Evolutionary conservation across 2,329 filamentous ascomycete genomes (phyloP), one percentile per base, ranked within the genome.

Genomic region (Sporothrix inflata): DNA sequence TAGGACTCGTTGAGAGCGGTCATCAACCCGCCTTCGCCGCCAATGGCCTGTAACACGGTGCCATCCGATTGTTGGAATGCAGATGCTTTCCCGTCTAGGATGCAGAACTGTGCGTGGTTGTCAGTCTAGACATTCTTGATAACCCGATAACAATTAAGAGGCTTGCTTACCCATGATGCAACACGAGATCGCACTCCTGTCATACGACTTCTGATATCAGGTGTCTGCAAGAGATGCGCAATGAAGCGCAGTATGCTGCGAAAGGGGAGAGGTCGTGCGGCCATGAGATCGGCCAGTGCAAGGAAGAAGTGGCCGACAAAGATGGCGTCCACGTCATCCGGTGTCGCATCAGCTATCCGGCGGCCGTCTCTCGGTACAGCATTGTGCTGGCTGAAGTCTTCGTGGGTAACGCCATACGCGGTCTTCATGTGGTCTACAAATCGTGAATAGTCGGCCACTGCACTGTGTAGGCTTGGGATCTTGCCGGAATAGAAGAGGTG

Each of bases 251-350:
- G n/a, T 3, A 69, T 69, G 21, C 38, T 21, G 7, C 66, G 49
- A 30, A 69, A 69, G 5, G 66, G 27, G 3, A 12, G 8, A 6
- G 30, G 34, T 1, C 66, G 19, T 7, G 49, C 30, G 12, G 66
- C 30, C 66, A 69, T 69, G 11, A 69, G 66, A 19, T 69, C 66
- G 2, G 66, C 66, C 19, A 69, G 34, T 1, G 66, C 66, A 4
- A 69, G 49, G 7, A 69, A 69, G 27, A 69, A 69, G 49, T 69
- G 66, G 14, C 66, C 66, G n/a, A 69, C 66, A 57, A 69, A 69
- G 12, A 69, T 69, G 8, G 66, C 66, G 11, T 69, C 66, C 3
- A 69, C 12, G 6, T 69, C 66, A 12, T 69, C 66, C 4, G 34
- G 34, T 21, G 16, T 1, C 5, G 66, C 66, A 30, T 57, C 49